A percentile compares a stretch with the other conserved stretches of the same genome.
phyloP scores from a whole-genome alignment of 2,329 filamentous ascomycete species.

The Talaromyces pinophilus region DNA sequence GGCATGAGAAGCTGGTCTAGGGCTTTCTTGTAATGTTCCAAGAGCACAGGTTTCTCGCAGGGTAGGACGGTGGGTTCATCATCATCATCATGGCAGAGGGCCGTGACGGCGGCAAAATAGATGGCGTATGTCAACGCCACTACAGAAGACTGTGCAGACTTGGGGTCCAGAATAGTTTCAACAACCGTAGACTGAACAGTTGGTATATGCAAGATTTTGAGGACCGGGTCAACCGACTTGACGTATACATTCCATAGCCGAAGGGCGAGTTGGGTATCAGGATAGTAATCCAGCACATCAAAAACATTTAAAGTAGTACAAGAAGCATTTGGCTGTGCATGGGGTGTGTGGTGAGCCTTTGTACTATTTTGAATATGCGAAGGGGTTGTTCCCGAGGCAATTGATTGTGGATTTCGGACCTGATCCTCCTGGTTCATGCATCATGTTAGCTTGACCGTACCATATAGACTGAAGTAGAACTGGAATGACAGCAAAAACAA shows the following conservation, averaged over 20 bases:
- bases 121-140: conserved; percentile 57
- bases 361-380: conserved; percentile 5
- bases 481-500: neutral
- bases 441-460: conserved; percentile 4
- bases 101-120: conserved; percentile 57
- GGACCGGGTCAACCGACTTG: conserved; percentile 27
- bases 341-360: conserved; percentile 1
- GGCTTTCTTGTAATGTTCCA: conserved; percentile 21
- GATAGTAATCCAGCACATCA: conserved; percentile 24
- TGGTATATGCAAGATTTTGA: conserved; percentile 29
- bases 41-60: conserved; percentile 12
- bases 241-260: conserved; percentile 27
- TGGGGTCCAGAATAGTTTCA: conserved; percentile 33
- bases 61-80: conserved; percentile 27
- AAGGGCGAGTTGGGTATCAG: conserved; percentile 26
- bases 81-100: conserved; percentile 31
- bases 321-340: neutral
- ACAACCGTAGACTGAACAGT: conserved; percentile 26
- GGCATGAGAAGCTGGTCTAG: conserved; percentile 24
- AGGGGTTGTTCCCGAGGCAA: conserved; percentile 2
- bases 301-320: neutral
- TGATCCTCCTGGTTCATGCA: neutral
- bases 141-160: conserved; percentile 32
- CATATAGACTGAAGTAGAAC: too few species aligned
- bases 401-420: neutral